Percentiles rank a stretch among this genome's conserved stretches.
Conservation (phyloP, 768 basidiomycete genomes). For the Suillus fuscotomentosus region DNA sequence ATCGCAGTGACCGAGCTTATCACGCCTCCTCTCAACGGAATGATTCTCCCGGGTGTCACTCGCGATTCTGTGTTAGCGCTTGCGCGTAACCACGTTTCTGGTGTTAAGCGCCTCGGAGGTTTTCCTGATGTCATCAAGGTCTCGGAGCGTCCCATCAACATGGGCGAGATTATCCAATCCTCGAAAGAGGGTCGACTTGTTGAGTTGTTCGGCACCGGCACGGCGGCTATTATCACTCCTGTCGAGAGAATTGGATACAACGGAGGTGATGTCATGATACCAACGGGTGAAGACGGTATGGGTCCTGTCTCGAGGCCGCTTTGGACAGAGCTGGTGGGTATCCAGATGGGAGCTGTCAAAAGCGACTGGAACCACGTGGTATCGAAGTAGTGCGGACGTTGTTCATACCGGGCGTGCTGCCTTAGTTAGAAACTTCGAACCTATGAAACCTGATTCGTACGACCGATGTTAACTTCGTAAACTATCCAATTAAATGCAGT, state of each 20-base stretch:
- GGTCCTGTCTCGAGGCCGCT: slow-evolving; percentile 58
- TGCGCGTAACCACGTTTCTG: slow-evolving; percentile 55
- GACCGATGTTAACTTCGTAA: too few relatives aligned
- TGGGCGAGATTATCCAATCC: slow-evolving; percentile 66
- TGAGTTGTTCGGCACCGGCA: slow-evolving; percentile 52
- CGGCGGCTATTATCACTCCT: slow-evolving; percentile 53
- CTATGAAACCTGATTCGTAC: too few relatives aligned
- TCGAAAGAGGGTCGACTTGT: slow-evolving; percentile 41
- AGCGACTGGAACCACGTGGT: slow-evolving; percentile 79
- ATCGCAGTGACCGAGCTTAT: slow-evolving; percentile 49
- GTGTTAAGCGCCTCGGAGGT: slow-evolving; percentile 44
- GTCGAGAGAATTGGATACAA: slow-evolving; percentile 58
- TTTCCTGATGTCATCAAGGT: slow-evolving; percentile 58
- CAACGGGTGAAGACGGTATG: slow-evolving; percentile 67
- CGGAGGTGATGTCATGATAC: slow-evolving; percentile 51
- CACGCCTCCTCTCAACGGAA: slow-evolving; percentile 64
- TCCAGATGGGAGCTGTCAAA: slow-evolving; percentile 74
- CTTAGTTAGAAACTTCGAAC: neutral
- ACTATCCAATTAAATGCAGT: neutral
- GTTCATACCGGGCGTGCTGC: neutral
- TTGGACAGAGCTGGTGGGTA: slow-evolving; percentile 48
- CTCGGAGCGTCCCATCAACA: slow-evolving; percentile 69
- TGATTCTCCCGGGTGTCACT: slow-evolving; percentile 67
- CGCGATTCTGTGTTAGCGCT: slow-evolving; percentile 53
- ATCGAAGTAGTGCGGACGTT: slow-evolving; percentile 14